Evolutionary conservation across 495 filamentous ascomycete genomes (phyloP).

Genomic region (Letharia columbiana): DNA sequence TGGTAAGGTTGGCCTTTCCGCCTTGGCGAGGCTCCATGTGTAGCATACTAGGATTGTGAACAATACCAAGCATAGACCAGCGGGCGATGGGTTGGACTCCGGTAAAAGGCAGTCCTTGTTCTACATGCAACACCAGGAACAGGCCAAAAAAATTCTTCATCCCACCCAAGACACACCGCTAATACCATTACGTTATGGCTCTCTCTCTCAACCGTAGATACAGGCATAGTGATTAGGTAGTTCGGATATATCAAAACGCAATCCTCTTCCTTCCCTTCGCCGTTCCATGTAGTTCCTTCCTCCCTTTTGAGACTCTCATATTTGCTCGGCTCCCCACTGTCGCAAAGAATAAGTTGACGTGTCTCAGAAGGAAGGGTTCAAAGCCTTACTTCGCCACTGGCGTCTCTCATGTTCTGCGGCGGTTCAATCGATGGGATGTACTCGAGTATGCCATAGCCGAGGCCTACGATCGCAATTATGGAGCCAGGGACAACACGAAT

Average conservation of each 20-base stretch:
- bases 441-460: slow-evolving; percentile 76
- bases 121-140: neutral
- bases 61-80: neutral
- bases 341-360: slow-evolving; percentile 4
- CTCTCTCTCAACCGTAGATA: neutral
- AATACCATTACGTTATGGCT: neutral
- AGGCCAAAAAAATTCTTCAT: neutral
- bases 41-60: neutral
- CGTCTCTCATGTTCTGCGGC: slow-evolving; percentile 94
- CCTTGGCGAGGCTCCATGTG: neutral
- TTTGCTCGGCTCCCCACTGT: slow-evolving; percentile 87
- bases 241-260: slow-evolving; percentile 2
- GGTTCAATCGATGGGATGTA: slow-evolving; percentile 96
- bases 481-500: slow-evolving; percentile 57
- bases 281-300: neutral
- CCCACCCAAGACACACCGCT: neutral
- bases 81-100: neutral
- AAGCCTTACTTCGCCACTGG: slow-evolving; percentile 43
- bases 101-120: neutral
- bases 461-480: slow-evolving; percentile 64
- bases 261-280: neutral
- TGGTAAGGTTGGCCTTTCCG: neutral
- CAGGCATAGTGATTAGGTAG: neutral
- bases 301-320: slow-evolving; percentile 40
- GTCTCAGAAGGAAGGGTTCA: slow-evolving; percentile 3